A percentile compares a stretch with the other conserved stretches of the same genome.
Conservation (phyloP, 192 early-diverging fungal genomes). For the Linnemannia zychae region DNA sequence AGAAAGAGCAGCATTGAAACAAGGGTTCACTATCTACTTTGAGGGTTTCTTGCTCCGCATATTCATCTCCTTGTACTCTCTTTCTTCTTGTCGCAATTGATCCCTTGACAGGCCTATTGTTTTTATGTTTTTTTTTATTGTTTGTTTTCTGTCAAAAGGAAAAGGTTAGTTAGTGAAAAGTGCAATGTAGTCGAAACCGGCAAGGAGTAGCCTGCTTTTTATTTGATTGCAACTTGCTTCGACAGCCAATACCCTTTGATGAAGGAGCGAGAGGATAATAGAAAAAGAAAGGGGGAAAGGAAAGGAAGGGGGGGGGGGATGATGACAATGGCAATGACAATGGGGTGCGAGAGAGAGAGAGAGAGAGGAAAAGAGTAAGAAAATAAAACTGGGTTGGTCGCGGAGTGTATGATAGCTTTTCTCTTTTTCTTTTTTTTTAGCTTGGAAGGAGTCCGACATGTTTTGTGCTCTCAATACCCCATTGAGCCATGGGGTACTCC, state of each 20-base stretch:
- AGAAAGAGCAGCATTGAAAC: neutral
- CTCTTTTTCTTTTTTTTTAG: neutral
- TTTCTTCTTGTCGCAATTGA: neutral
- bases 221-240: neutral
- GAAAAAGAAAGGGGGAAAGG: neutral
- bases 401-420: neutral
- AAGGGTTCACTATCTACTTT: constrained; percentile 7
- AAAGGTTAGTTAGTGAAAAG: neutral
- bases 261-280: neutral
- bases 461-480: constrained; percentile 8
- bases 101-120: neutral
- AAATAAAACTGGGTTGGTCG: constrained; percentile 9
- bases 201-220: neutral
- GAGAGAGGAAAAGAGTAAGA: too few relatives aligned
- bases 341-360: too few relatives aligned
- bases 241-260: neutral
- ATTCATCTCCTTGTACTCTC: neutral
- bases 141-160: neutral
- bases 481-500: neutral
- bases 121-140: neutral
- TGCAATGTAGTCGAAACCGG: neutral
- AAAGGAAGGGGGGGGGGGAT: neutral
- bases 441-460: constrained; percentile 1
- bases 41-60: neutral
- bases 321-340: neutral